Evolutionary conservation across 2,329 filamentous ascomycete species (phyloP), one percentile per base, ranked within the genome.

Genomic region (Aureobasidium sp.): DNA sequence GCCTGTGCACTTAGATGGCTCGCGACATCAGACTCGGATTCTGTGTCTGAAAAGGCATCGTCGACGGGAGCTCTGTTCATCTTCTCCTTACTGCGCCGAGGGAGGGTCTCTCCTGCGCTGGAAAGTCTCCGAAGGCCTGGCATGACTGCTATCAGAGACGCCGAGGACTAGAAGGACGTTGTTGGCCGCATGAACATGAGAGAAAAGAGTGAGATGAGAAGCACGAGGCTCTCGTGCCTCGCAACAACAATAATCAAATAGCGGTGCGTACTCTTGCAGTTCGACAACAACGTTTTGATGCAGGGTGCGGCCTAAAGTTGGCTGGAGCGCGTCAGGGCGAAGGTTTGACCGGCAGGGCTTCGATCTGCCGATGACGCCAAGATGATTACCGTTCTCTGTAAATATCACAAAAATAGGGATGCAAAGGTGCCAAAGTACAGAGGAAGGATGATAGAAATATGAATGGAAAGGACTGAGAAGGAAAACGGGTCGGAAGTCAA

Each of bases 1-100:
- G 75, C 75, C 67, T 81, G 79, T 7, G 71, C 70, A 37, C 71
- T 70, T 3, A 66, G 67, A 56, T 58, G 53, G 17, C 62, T 63
- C 15, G 23, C 50, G 27, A 62, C 50, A 41, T 62, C 60, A 48
- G 60, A 62, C 13, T 62, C 60, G 34, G 50, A 48, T 1, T 62
- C 60, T 15, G 39, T 47, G 34, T 62, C 60, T 37, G 48, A 47
- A 27, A 41, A 36, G 6, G 8, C 15, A 20, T 46, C 58, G 6
- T 61, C 47, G 58, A 32, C 20, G 29, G 39, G 42, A 23, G 50
- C 4, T 39, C 60, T 55, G 12, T 17, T 42, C 50, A 55, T 52
- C 29, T 62, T 55, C 50, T 62, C 48, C 60, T 51, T 39, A 20
- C 50, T 56, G 41, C 37, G 48, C 17, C 60, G 48, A 20, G 48